A percentile compares a stretch with the other conserved stretches of the same genome.
These are phyloP conservation scores for Colletotrichum simmondsii DNA, from an alignment of 2,329 filamentous ascomycete species.

Conservation along the genomic window DNA sequence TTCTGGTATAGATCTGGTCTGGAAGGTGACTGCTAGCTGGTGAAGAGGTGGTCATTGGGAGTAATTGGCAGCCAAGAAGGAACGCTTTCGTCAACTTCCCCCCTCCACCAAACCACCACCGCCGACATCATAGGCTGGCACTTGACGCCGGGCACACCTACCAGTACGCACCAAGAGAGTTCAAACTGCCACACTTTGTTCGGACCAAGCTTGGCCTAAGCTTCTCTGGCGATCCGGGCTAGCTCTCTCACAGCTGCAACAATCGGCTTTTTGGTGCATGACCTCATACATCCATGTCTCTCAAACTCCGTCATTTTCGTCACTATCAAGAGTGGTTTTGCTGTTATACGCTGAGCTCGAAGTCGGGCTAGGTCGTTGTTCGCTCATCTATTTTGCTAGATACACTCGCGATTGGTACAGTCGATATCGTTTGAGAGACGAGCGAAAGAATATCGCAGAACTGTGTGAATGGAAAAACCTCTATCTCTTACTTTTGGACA, in stretches of 20 bases:
- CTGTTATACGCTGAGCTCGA: neutral
- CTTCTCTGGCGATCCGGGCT: slow-evolving; percentile 14
- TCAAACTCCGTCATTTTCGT: neutral
- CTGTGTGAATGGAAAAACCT: neutral
- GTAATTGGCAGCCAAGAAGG: neutral
- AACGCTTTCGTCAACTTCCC: slow-evolving; percentile 11
- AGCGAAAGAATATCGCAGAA: neutral
- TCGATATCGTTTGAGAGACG: neutral
- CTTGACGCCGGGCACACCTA: neutral
- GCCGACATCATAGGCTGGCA: slow-evolving; percentile 29
- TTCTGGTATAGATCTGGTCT: neutral
- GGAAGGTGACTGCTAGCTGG: neutral
- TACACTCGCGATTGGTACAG: neutral
- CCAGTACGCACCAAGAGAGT: neutral
- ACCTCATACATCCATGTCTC: slow-evolving; percentile 9
- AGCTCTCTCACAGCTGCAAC: neutral
- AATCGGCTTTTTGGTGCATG: slow-evolving; percentile 17
- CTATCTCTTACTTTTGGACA: neutral
- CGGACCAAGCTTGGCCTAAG: slow-evolving; percentile 10
- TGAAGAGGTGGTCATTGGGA: neutral
- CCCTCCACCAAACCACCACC: neutral
- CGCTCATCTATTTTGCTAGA: neutral
- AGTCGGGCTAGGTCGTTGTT: neutral
- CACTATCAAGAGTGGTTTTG: neutral
- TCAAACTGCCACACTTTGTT: neutral